phyloP scores from a whole-genome alignment of 805 yeast species.

The Suhomyces sp. region DNA sequence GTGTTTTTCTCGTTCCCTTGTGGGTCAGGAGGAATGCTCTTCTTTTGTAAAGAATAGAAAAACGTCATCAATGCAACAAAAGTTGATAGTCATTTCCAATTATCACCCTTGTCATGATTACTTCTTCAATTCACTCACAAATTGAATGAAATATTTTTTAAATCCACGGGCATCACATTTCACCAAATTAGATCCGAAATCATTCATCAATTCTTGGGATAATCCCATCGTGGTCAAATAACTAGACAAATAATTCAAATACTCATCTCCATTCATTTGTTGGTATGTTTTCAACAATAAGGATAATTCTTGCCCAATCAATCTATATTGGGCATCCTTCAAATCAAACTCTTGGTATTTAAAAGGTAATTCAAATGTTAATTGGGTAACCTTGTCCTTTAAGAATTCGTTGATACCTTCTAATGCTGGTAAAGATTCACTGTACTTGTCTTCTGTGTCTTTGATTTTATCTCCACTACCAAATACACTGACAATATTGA shows the following conservation, averaged over 20 bases:
- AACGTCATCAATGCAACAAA: no score
- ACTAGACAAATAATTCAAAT: slow-evolving; percentile 46
- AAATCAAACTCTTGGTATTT: slow-evolving; percentile 62
- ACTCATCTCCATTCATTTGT: slow-evolving; percentile 40
- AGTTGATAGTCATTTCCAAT: no score
- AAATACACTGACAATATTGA: slow-evolving; percentile 59
- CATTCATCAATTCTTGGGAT: slow-evolving; percentile 57
- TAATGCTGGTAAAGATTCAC: slow-evolving; percentile 46
- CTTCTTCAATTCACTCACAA: slow-evolving; percentile 34
- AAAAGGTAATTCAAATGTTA: slow-evolving; percentile 79
- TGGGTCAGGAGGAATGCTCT: no score
- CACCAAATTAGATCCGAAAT: slow-evolving; percentile 60
- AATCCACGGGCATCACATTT: slow-evolving; percentile 60
- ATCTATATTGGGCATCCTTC: slow-evolving; percentile 77
- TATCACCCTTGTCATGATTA: slow-evolving; percentile 10
- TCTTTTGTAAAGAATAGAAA: no score
- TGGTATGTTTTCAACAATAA: slow-evolving; percentile 64
- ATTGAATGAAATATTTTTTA: slow-evolving; percentile 63
- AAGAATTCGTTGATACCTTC: slow-evolving; percentile 73
- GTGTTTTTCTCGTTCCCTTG: no score
- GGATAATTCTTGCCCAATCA: slow-evolving; percentile 73
- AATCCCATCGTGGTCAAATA: slow-evolving; percentile 59
- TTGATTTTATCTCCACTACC: slow-evolving; percentile 58
- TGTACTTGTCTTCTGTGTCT: slow-evolving; percentile 59
- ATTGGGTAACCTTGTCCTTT: slow-evolving; percentile 62